These are phyloP conservation scores for Auriscalpium orientale DNA, from an alignment of 768 basidiomycete species.

Conservation along the genomic window DNA sequence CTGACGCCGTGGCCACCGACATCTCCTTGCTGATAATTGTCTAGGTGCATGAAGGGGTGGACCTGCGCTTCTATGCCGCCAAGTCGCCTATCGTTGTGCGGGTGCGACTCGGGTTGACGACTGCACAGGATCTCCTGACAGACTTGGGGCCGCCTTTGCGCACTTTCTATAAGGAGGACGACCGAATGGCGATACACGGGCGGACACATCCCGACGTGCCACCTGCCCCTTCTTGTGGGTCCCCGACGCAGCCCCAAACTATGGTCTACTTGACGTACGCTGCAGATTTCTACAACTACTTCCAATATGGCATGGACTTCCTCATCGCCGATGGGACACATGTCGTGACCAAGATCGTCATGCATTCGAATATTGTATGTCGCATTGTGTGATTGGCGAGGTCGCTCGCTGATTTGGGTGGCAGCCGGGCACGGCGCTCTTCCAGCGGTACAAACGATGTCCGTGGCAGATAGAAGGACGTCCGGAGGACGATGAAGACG, in stretches of 20 bases:
- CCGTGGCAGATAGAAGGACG: conserved; percentile 80
- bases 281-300: conserved; percentile 88
- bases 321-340: conserved; percentile 68
- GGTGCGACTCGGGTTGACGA: conserved; percentile 66
- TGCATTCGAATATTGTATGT: conserved; percentile 82
- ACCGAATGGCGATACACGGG: conserved; percentile 79
- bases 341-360: conserved; percentile 72
- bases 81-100: conserved; percentile 43
- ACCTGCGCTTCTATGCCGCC: conserved; percentile 53
- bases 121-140: conserved; percentile 70
- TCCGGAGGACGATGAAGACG: conserved; percentile 80
- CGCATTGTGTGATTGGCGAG: not conserved
- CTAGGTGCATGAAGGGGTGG: conserved; percentile 69
- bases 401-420: not conserved
- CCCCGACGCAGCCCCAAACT: not conserved
- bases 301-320: conserved; percentile 86
- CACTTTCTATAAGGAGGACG: conserved; percentile 83
- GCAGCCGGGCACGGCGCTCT: conserved; percentile 82
- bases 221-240: conserved; percentile 33
- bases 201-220: conserved; percentile 31
- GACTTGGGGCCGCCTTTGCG: conserved; percentile 76
- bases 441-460: conserved; percentile 88
- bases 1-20: not conserved
- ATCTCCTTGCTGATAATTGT: not conserved
- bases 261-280: not conserved